These are phyloP conservation scores for Fusarium sp. DNA, from an alignment of 2,329 filamentous ascomycete species.

Conservation along the genomic window DNA sequence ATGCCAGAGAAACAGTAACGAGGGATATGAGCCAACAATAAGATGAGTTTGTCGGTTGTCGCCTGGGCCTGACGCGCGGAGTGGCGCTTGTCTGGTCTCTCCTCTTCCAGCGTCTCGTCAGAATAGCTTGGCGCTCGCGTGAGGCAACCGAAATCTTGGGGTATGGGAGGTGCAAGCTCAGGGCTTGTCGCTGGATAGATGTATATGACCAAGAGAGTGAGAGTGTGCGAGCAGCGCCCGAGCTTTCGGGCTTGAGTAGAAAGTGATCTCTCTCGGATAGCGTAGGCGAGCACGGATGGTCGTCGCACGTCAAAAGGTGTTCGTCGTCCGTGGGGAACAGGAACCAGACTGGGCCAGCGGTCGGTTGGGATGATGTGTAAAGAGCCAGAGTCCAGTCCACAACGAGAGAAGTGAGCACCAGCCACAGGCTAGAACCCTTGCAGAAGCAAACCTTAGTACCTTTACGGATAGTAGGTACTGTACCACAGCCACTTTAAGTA, in stretches of 20 bases:
- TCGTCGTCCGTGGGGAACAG: slow-evolving; percentile 33
- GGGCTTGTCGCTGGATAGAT: slow-evolving; percentile 16
- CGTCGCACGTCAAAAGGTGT: slow-evolving; percentile 41
- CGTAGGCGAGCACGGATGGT: slow-evolving; percentile 40
- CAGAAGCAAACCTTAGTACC: neutral
- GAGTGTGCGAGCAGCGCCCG: slow-evolving; percentile 37
- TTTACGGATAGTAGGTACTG: too few species aligned
- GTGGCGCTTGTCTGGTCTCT: slow-evolving; percentile 36
- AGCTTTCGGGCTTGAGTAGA: slow-evolving; percentile 38
- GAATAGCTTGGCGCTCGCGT: slow-evolving; percentile 40
- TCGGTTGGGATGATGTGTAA: slow-evolving; percentile 24
- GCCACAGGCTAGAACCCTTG: slow-evolving; percentile 34
- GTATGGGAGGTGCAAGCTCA: slow-evolving; percentile 1
- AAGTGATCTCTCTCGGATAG: slow-evolving; percentile 41
- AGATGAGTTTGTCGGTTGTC: slow-evolving; percentile 20
- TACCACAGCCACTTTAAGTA: slow-evolving; percentile 24
- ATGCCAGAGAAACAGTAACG: neutral
- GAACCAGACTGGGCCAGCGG: slow-evolving; percentile 31
- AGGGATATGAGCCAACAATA: slow-evolving; percentile 16
- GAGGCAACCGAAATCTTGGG: slow-evolving; percentile 35
- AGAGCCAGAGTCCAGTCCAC: slow-evolving; percentile 18
- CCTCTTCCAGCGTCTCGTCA: slow-evolving; percentile 36
- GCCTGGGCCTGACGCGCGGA: slow-evolving; percentile 38
- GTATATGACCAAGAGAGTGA: slow-evolving; percentile 29
- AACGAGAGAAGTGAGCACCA: slow-evolving; percentile 20